A percentile compares a stretch with the other conserved stretches of the same genome.
Conservation (phyloP, 2,329 filamentous ascomycete species). For the Parafenestella ontariensis region DNA sequence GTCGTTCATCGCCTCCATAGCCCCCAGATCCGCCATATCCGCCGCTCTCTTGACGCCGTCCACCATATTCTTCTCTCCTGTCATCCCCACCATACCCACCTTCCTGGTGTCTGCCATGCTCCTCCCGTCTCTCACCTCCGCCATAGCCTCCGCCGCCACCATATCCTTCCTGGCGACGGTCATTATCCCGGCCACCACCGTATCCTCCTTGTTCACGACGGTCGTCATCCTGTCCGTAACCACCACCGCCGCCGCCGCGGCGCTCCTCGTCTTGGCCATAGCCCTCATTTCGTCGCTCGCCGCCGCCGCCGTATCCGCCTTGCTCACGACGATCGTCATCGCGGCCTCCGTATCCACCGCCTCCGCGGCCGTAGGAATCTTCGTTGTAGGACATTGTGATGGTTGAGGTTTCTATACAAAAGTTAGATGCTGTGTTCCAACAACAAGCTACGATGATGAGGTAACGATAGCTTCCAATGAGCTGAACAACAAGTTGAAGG, state of each 20-base stretch:
- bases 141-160: neutral
- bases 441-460: no score
- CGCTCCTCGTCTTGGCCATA: conserved; percentile 13
- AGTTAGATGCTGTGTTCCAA: neutral
- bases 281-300: conserved; percentile 24
- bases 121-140: conserved; percentile 12
- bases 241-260: conserved; percentile 6
- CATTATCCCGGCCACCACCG: conserved; percentile 13
- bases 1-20: conserved; percentile 23
- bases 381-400: conserved; percentile 34
- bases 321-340: conserved; percentile 22
- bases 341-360: conserved; percentile 10
- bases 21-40: conserved; percentile 18
- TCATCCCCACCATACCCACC: neutral
- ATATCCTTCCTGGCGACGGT: conserved; percentile 20
- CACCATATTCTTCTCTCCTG: conserved; percentile 1
- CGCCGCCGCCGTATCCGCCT: conserved; percentile 21
- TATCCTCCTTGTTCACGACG: conserved; percentile 20
- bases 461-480: neutral
- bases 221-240: conserved; percentile 6
- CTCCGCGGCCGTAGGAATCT: conserved; percentile 23
- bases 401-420: neutral
- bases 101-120: neutral
- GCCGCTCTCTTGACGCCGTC: conserved; percentile 13
- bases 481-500: neutral